These are phyloP conservation scores for Globisporangium ultimum DNA, from an alignment of 352 stramenopile species.

Conservation along the genomic window DNA sequence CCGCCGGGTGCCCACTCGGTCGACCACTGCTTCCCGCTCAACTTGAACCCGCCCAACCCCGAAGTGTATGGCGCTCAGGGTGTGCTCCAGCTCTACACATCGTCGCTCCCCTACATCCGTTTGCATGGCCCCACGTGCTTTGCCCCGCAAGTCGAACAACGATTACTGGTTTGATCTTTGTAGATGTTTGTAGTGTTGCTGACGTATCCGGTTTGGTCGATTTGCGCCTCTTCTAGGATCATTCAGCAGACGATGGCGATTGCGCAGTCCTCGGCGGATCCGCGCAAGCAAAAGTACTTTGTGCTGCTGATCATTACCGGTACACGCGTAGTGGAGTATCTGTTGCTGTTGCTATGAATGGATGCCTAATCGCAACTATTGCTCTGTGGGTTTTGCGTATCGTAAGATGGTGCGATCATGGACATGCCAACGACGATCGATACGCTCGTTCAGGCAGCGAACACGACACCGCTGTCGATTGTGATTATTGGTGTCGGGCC, in stretches of 20 bases:
- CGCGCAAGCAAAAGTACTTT: constrained; percentile 77
- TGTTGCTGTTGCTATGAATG: not conserved
- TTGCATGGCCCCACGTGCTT: constrained; percentile 59
- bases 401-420: constrained; percentile 79
- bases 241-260: constrained; percentile 56
- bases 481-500: constrained; percentile 75
- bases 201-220: not conserved
- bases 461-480: constrained; percentile 54
- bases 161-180: constrained; percentile 3
- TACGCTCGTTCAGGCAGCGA: constrained; percentile 50
- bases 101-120: constrained; percentile 46
- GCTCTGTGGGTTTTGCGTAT: not conserved
- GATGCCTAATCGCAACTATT: not conserved
- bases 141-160: constrained; percentile 29
- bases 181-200: constrained; percentile 1
- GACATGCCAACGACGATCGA: constrained; percentile 76
- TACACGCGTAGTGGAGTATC: not conserved
- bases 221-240: constrained; percentile 19
- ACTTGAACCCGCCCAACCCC: constrained; percentile 57
- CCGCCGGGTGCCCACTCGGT: constrained; percentile 61
- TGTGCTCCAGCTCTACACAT: constrained; percentile 64
- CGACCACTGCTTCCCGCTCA: constrained; percentile 91
- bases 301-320: constrained; percentile 85
- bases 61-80: constrained; percentile 72
- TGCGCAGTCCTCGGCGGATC: constrained; percentile 32